A percentile compares a stretch with the other conserved stretches of the same genome.
Conservation (phyloP, 2,329 filamentous ascomycete species). For the Mycogone perniciosa region DNA sequence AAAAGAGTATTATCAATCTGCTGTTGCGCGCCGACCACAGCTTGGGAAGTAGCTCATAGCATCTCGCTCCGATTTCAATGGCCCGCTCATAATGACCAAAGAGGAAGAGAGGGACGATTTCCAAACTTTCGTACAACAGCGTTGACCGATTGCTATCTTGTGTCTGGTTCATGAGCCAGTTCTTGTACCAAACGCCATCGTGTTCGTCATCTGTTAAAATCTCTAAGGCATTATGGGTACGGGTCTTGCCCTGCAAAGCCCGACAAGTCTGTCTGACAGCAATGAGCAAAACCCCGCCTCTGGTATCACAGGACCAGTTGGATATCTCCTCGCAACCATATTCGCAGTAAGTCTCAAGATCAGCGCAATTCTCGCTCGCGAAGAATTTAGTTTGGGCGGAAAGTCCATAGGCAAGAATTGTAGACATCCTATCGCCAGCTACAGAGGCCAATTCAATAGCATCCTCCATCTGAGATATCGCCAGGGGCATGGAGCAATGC, state of each 20-base stretch:
- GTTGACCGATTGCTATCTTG: slow-evolving; percentile 58
- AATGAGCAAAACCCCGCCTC: slow-evolving; percentile 64
- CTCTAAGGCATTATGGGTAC: slow-evolving; percentile 39
- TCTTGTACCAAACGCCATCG: slow-evolving; percentile 51
- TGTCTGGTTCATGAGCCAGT: slow-evolving; percentile 46
- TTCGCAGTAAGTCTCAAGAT: slow-evolving; percentile 64
- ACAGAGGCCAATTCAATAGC: slow-evolving; percentile 60
- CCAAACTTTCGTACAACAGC: slow-evolving; percentile 62
- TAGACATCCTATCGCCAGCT: slow-evolving; percentile 64
- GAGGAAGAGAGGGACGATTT: slow-evolving; percentile 56
- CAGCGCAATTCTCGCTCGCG: slow-evolving; percentile 59
- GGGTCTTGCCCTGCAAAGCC: slow-evolving; percentile 70
- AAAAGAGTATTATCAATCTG: slow-evolving; percentile 51
- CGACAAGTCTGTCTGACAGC: slow-evolving; percentile 59
- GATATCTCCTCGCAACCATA: slow-evolving; percentile 69
- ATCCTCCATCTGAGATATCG: slow-evolving; percentile 55
- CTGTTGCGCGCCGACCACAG: slow-evolving; percentile 57
- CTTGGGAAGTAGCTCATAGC: slow-evolving; percentile 39
- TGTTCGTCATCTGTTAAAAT: slow-evolving; percentile 67
- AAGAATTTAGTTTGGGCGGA: slow-evolving; percentile 62
- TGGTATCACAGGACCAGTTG: slow-evolving; percentile 63
- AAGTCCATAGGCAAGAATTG: slow-evolving; percentile 65
- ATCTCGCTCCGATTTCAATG: slow-evolving; percentile 48
- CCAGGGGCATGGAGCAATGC: slow-evolving; percentile 52
- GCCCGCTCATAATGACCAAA: slow-evolving; percentile 58